phyloP scores from a whole-genome alignment of 306 rosid genomes.

The Dalbergia cultrata region DNA sequence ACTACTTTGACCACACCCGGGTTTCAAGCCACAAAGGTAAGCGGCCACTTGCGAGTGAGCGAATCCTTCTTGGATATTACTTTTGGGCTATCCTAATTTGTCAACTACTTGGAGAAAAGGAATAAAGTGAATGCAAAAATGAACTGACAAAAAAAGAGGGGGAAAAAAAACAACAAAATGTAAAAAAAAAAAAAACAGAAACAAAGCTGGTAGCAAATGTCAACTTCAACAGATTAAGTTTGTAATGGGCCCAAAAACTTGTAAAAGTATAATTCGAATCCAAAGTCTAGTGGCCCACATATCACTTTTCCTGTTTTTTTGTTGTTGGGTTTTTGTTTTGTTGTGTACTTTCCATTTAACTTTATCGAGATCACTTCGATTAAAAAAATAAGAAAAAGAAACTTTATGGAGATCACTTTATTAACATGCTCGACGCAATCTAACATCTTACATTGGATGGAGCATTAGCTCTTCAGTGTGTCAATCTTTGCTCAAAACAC shows the following conservation, averaged over 20 bases:
- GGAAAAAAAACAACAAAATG: not conserved
- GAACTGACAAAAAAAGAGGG: no score
- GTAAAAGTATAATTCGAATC: not conserved
- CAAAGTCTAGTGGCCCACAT: constrained; percentile 41
- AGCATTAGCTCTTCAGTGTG: no score
- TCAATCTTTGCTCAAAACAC: no score
- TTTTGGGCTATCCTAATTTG: constrained; percentile 5
- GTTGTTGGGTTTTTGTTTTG: not conserved
- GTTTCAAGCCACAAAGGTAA: not conserved
- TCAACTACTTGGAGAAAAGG: constrained; percentile 18
- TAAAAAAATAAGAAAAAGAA: no score
- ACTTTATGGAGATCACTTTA: constrained; percentile 21
- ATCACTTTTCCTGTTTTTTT: constrained; percentile 7
- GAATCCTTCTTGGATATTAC: constrained; percentile 7
- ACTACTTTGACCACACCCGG: no score
- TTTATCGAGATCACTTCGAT: not conserved
- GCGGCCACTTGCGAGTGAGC: not conserved
- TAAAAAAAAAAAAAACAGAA: not conserved
- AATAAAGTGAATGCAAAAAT: not conserved
- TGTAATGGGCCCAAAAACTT: constrained; percentile 41
- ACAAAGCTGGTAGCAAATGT: constrained; percentile 30
- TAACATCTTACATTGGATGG: no score
- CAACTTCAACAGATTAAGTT: constrained; percentile 33
- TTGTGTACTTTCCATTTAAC: not conserved
- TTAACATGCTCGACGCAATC: not conserved